Percentiles rank a stretch among this genome's conserved stretches.
Evolutionary conservation across 140 eudicot species (phyloP).

Genomic region (Stevia rebaudiana): DNA sequence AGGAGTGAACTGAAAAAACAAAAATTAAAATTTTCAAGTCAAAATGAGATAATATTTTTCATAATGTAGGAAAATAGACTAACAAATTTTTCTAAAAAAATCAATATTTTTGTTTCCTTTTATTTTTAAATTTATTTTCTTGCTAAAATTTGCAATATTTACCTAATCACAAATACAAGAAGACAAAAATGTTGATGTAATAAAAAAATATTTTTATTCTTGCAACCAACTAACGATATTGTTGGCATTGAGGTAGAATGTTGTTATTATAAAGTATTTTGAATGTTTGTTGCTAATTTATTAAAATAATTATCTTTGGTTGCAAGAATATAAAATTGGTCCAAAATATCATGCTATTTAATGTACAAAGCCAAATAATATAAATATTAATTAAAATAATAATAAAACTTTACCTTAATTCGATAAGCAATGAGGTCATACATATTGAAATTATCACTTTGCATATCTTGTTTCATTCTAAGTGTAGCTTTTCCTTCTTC

Average conservation of each 20-base stretch:
- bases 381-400: background rate
- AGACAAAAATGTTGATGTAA: too few relatives aligned
- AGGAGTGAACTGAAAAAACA: constrained; percentile 68
- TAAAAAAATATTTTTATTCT: too few relatives aligned
- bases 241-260: background rate
- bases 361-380: background rate
- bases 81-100: background rate
- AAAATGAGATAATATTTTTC: background rate
- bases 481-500: constrained; percentile 96
- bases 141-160: background rate
- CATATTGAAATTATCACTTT: constrained; percentile 88
- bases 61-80: background rate
- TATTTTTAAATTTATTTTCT: too few relatives aligned
- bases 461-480: constrained; percentile 96
- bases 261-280: background rate
- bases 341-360: background rate
- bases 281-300: background rate
- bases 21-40: background rate
- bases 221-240: background rate
- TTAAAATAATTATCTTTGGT: background rate
- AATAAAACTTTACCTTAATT: constrained; percentile 58
- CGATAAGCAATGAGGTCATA: constrained; percentile 95
- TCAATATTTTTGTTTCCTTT: background rate
- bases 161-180: background rate
- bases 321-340: background rate